Evolutionary conservation across 2,329 filamentous ascomycete genomes (phyloP).

Genomic region (Colletotrichum gloeosporioides): DNA sequence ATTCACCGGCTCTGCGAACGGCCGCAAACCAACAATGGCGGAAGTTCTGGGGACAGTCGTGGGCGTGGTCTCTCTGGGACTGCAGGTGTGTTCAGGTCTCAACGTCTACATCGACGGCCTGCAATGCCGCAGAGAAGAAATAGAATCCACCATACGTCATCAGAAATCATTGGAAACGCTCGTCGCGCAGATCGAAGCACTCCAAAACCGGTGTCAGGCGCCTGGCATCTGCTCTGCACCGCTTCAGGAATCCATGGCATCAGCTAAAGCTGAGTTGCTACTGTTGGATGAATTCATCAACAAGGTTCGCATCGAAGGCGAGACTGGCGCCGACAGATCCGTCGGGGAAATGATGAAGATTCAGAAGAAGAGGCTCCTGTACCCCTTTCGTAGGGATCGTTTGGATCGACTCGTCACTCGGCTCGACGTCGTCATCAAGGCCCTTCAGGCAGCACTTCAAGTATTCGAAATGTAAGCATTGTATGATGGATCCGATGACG

Average conservation of each 20-base stretch:
- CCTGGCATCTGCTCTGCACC: background rate
- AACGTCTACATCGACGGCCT: background rate
- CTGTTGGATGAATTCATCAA: accelerated
- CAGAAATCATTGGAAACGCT: background rate
- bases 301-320: background rate
- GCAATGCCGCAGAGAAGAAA: background rate
- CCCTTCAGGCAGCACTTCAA: background rate
- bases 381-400: background rate
- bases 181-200: background rate
- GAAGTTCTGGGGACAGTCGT: background rate
- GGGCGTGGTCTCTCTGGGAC: background rate
- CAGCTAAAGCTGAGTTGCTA: background rate
- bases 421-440: background rate
- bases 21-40: background rate
- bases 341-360: background rate
- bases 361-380: background rate
- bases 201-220: background rate
- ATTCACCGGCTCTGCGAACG: background rate
- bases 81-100: background rate
- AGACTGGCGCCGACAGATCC: accelerated
- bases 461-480: background rate
- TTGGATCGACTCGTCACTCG: background rate
- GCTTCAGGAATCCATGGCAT: background rate
- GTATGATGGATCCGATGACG: background rate
- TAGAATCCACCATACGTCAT: background rate